Evolutionary conservation across 495 filamentous ascomycete species (phyloP), one percentile per base, ranked within the genome.

Genomic region (Talaromyces liani): DNA sequence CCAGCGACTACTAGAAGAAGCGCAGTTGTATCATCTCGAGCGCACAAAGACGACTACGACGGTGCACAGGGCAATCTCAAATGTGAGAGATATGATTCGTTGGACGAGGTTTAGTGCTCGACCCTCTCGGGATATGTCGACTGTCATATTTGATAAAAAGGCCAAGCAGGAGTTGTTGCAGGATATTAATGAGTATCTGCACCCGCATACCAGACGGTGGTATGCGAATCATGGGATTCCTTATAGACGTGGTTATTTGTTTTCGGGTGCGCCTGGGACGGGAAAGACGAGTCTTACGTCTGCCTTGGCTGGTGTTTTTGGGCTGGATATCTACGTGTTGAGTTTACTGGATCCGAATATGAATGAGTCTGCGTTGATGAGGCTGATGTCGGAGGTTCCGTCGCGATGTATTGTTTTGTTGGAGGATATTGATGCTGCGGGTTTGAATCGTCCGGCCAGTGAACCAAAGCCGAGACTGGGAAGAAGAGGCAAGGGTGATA

Each of bases 261-360:
- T 90, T 39, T 80, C 89, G 64, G 88, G 88, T 0, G 87, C 88
- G 0, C 89, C 88, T 3, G 89, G 88, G 2, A 89, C 87, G 0
- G 87, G 87, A 3, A 90, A 90, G 68, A 85, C 84, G 14, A 85
- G 81, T 18, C 76, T 88, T 18, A 83, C 83, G 8, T 80, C 82
- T 33, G 85, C 87, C 3, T 76, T 90, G 36, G 87, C 87, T 0
- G 86, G 87, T 18, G 71, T 81, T 22, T 86, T 88, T 65, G 84
- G 84, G 6, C 75, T 89, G 9, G 83, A 87, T 55, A 79, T 90
- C 18, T 89, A 87, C 71, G 77, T 86, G 58, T 71, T 89, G 14
- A 84, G 82, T 66, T 73, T 90, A 31, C 60, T 62, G 72, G 83
- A 62, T 68, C 75, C 68, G n/a, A 79, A 54, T 67, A 79, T 72